Evolutionary conservation across 2,329 filamentous ascomycete genomes (phyloP), one percentile per base, ranked within the genome.

Genomic region (Grosmannia serpens): DNA sequence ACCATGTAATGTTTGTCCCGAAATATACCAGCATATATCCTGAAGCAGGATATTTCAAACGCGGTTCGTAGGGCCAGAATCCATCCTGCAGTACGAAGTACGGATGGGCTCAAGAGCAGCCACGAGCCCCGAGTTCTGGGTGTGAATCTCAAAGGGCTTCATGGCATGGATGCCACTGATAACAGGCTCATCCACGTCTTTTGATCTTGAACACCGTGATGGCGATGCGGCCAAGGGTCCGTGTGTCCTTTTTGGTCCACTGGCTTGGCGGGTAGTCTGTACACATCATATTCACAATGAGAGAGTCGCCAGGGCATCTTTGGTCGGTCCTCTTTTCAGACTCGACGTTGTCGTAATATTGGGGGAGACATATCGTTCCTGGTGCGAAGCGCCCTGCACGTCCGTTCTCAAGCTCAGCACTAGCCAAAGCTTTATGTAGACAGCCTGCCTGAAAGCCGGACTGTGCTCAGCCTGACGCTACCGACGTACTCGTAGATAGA

Each of bases 201-300:
- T 75, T 76, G 68, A 74, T 63, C 68, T 76, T 77, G 73, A 70
- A 77, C 24, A 77, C 66, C 60, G 71, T 74, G 67, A 78, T 74
- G 59, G 75, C 74, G 17, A 73, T 70, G 4, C 70, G 68, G 53
- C 73, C 70, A 50, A 76, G 68, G 8, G 65, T 69, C 47, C 67
- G 67, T 53, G 67, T 65, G 3, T 65, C 68, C 27, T 67, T 67
- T 58, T 74, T 75, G 65, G 70, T 74, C 57, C 74, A 64, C 65
- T 75, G 71, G 60, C 70, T 71, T 41, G 74, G 74, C 3, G 75
- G 74, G 56, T 71, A 71, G 59, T 73, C 69, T 35, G 71, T 70
- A 73, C 73, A 77, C 13, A 75, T 62, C 2, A 68, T 73, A 66
- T 75, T 74, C 61, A 73, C 65, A 53, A 62, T 59, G 15, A 61